These are phyloP conservation scores for Diplodia mutila DNA, from an alignment of 2,329 filamentous ascomycete genomes.

Conservation along the genomic window DNA sequence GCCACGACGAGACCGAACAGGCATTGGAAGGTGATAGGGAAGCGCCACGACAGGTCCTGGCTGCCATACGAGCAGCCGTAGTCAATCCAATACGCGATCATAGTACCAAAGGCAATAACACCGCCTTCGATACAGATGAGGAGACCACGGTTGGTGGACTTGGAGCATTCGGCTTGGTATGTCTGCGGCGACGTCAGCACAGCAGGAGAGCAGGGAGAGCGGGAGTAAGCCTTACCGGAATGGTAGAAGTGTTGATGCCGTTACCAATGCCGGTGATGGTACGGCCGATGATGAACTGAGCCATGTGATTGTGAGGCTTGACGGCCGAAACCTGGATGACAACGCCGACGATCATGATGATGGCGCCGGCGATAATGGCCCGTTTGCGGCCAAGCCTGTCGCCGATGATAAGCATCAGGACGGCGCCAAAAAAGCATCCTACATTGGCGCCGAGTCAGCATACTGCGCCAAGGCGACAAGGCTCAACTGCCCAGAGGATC, in stretches of 20 bases:
- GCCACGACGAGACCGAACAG: slow-evolving; percentile 54
- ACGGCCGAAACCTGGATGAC: slow-evolving; percentile 45
- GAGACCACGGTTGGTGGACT: slow-evolving; percentile 61
- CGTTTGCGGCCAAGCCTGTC: slow-evolving; percentile 49
- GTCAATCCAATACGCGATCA: slow-evolving; percentile 56
- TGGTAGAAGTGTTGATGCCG: slow-evolving; percentile 60
- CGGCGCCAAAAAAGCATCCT: slow-evolving; percentile 46
- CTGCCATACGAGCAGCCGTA: slow-evolving; percentile 41
- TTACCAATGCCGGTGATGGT: slow-evolving; percentile 59
- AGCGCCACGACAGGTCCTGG: slow-evolving; percentile 49
- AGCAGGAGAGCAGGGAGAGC: not conserved
- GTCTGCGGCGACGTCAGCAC: slow-evolving; percentile 44
- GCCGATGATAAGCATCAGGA: slow-evolving; percentile 44
- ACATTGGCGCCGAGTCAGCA: slow-evolving; percentile 20
- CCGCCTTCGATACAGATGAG: slow-evolving; percentile 64
- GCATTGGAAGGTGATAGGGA: slow-evolving; percentile 59
- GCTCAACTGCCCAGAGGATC: not conserved
- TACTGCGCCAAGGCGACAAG: not conserved
- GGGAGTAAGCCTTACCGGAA: slow-evolving; percentile 38
- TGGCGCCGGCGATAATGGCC: slow-evolving; percentile 48
- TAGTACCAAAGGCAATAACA: slow-evolving; percentile 55
- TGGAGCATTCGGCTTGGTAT: slow-evolving; percentile 58
- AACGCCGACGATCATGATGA: slow-evolving; percentile 49
- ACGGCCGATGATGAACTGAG: slow-evolving; percentile 59
- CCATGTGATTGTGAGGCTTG: slow-evolving; percentile 42